phyloP scores from a whole-genome alignment of 2,329 filamentous ascomycete genomes.

The Clonostachys rhizophaga region DNA sequence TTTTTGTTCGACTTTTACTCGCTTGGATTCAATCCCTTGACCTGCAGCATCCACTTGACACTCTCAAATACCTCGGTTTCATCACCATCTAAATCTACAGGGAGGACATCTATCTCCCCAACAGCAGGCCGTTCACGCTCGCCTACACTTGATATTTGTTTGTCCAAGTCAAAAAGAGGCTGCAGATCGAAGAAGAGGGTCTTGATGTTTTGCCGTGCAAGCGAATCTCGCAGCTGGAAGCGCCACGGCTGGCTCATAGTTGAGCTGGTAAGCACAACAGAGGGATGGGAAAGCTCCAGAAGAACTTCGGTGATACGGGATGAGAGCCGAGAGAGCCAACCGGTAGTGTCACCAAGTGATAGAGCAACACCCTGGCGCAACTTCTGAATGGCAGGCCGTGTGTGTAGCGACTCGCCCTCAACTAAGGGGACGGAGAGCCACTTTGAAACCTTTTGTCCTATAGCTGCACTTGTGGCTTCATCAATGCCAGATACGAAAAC shows the following conservation, averaged over 20 bases:
- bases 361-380: conserved; percentile 22
- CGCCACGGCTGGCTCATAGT: conserved; percentile 25
- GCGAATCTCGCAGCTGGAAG: conserved; percentile 16
- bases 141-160: conserved; percentile 19
- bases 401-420: conserved; percentile 33
- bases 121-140: conserved; percentile 15
- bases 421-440: conserved; percentile 23
- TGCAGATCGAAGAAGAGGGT: conserved; percentile 30
- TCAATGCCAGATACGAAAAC: conserved; percentile 30
- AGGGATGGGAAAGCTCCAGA: conserved; percentile 14
- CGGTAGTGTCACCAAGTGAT: conserved; percentile 19
- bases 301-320: conserved; percentile 12
- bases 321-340: conserved; percentile 20
- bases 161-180: conserved; percentile 15
- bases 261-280: conserved; percentile 30
- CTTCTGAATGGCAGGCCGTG: conserved; percentile 17
- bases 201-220: conserved; percentile 9
- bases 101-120: conserved; percentile 26
- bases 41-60: conserved; percentile 7
- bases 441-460: conserved; percentile 19
- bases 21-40: too few relatives aligned
- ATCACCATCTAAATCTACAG: conserved; percentile 12
- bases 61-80: conserved; percentile 7
- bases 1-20: too few relatives aligned
- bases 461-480: conserved; percentile 31